Percentiles rank a stretch among this genome's conserved stretches.
Conservation (phyloP, 176 grass and related monocot genomes). For the Rhipidocladum racemiflorum region DNA sequence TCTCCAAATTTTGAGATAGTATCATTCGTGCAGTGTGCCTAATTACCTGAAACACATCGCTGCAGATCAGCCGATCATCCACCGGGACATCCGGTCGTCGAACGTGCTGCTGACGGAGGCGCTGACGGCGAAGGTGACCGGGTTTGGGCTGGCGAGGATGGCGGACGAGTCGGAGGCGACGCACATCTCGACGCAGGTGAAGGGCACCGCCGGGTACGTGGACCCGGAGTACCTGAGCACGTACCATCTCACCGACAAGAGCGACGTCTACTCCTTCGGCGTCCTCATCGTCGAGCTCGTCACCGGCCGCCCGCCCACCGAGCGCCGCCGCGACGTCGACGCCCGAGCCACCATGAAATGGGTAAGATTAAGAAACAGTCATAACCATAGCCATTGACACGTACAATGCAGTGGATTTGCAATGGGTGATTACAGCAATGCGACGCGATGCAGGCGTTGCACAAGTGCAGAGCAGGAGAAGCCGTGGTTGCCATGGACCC, state of each 20-base stretch:
- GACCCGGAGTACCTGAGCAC: slow-evolving; percentile 72
- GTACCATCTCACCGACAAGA: slow-evolving; percentile 68
- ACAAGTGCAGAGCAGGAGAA: slow-evolving; percentile 48
- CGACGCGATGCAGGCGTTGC: slow-evolving; percentile 38
- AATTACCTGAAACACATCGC: neutral
- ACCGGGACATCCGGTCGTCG: slow-evolving; percentile 54
- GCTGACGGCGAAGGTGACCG: slow-evolving; percentile 55
- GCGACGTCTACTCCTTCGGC: slow-evolving; percentile 79
- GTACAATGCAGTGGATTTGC: neutral
- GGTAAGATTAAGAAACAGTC: slow-evolving; percentile 24
- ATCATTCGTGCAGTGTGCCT: neutral
- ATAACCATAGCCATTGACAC: neutral
- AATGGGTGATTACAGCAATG: neutral
- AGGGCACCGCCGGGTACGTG: slow-evolving; percentile 65
- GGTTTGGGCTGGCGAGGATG: slow-evolving; percentile 46
- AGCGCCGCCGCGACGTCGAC: slow-evolving; percentile 34
- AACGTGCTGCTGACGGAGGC: slow-evolving; percentile 54
- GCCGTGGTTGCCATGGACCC: slow-evolving; percentile 66
- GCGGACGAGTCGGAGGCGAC: slow-evolving; percentile 24
- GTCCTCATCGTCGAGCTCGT: slow-evolving; percentile 75
- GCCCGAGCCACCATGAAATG: slow-evolving; percentile 56
- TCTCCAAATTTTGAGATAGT: neutral
- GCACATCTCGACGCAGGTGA: slow-evolving; percentile 48
- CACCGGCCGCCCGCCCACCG: slow-evolving; percentile 57
- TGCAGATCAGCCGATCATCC: slow-evolving; percentile 56